Evolutionary conservation across 1,284 basidiomycete genomes (phyloP), one percentile per base, ranked within the genome.

Genomic region (Tylopilus sp.): DNA sequence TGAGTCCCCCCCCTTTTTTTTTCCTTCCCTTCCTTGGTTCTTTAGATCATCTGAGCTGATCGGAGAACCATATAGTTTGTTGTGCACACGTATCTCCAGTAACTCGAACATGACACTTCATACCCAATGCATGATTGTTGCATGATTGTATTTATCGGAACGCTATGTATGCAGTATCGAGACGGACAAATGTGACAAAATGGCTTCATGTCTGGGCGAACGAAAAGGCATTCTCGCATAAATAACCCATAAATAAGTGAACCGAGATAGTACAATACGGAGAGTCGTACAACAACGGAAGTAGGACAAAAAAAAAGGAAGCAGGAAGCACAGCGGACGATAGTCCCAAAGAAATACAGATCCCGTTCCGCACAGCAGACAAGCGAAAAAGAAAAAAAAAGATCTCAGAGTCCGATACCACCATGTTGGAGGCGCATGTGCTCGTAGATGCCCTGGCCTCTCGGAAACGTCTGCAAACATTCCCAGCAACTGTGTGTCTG

Each of bases 401-500:
- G 21, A 23, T 23, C 21, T 59, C 53, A 60, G 12, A 76, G 54
- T 18, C 76, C 76, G 37, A 79, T 77, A 9, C 74, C 67, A 2
- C 80, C 79, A 55, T 82, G 80, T 41, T 60, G 59, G 2, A 44
- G 30, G 4, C 74, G 74, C 80, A 82, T 83, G 54, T 82, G 80
- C 0, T 72, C 71, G 52, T 83, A 83, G n/a, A 83, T 78, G 8
- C 74, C 75, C 15, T 79, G 67, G 6, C 81, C 78, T 23, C 69
- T 67, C 0, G 76, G 71, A 65, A 89, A 89, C 28, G 81, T 84
- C 61, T 74, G 66, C 60, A 84, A 59, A 61, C 86, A 89, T 15
- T 78, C 78, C 87, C 87, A 89, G 54, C 86, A 89, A 2, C 82
- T 84, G 60, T 89, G 86, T 2, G 82, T 80, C 56, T 78, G 74